Conservation (phyloP, 1,284 basidiomycete species). For the Chalciporus sp. region DNA sequence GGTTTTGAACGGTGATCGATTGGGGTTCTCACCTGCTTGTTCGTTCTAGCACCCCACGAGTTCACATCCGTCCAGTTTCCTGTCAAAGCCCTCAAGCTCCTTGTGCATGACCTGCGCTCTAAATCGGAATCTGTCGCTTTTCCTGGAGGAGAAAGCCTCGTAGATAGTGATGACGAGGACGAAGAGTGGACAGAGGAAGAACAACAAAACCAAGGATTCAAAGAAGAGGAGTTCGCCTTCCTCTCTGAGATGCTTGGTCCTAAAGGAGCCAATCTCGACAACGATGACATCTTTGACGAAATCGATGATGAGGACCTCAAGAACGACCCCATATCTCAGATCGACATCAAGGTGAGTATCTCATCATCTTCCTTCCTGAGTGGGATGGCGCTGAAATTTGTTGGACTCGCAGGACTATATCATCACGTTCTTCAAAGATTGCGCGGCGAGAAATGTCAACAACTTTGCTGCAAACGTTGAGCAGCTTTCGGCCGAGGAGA, state of each 20-base stretch:
- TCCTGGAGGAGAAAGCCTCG: constrained; percentile 54
- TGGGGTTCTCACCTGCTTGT: constrained; percentile 15
- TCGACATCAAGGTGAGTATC: constrained; percentile 79
- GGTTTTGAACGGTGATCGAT: constrained; percentile 11
- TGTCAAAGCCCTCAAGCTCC: constrained; percentile 88
- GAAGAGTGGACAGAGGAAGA: constrained; percentile 90
- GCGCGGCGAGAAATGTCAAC: constrained; percentile 64
- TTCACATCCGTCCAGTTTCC: constrained; percentile 88
- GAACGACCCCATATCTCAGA: constrained; percentile 83
- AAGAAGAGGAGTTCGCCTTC: constrained; percentile 65
- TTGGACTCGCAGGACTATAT: constrained; percentile 59
- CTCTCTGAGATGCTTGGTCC: constrained; percentile 73
- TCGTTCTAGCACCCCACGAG: constrained; percentile 71
- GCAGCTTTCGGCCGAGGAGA: constrained; percentile 70
- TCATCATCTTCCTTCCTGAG: not conserved
- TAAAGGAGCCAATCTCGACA: constrained; percentile 68
- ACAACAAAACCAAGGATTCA: constrained; percentile 53
- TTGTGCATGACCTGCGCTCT: constrained; percentile 81
- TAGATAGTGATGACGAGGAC: constrained; percentile 83
- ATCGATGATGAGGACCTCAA: constrained; percentile 86
- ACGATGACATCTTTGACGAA: constrained; percentile 68
- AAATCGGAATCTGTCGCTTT: constrained; percentile 70
- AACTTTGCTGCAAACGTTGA: constrained; percentile 68
- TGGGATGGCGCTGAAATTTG: not conserved
- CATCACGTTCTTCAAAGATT: constrained; percentile 68